phyloP scores from a whole-genome alignment of 768 basidiomycete species.

The Kwoniella botswanensis region DNA sequence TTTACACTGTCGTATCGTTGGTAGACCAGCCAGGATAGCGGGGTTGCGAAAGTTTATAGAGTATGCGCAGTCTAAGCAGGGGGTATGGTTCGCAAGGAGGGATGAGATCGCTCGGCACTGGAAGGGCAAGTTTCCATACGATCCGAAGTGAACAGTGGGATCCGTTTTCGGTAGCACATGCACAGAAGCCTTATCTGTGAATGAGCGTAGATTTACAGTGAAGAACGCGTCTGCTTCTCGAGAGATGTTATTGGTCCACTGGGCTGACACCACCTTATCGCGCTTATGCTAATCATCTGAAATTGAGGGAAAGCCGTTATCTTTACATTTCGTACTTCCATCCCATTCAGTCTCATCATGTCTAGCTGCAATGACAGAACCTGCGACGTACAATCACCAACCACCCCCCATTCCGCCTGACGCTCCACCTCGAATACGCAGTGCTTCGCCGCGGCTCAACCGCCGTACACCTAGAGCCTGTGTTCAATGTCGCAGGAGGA shows the following conservation, averaged over 20 bases:
- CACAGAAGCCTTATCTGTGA: no score
- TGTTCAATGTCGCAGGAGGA: not conserved
- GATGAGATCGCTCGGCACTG: constrained; percentile 12
- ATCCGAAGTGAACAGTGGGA: not conserved
- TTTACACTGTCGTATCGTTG: constrained; percentile 44
- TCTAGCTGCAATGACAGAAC: not conserved
- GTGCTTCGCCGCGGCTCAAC: not conserved
- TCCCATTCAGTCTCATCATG: no score
- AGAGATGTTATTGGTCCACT: no score
- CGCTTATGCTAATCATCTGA: no score
- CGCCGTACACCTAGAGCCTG: not conserved
- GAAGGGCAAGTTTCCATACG: not conserved
- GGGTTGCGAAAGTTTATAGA: constrained; percentile 45
- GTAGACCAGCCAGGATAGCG: constrained; percentile 40
- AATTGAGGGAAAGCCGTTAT: no score
- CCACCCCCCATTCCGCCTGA: not conserved
- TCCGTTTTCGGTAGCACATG: no score
- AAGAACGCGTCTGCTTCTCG: no score
- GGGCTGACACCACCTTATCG: no score
- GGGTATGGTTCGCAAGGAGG: constrained; percentile 32
- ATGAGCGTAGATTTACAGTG: no score
- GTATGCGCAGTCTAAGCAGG: constrained; percentile 32
- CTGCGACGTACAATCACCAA: not conserved
- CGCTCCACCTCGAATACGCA: not conserved
- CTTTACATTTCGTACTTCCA: no score